Evolutionary conservation across 2,329 filamentous ascomycete species (phyloP).

Genomic region (Knufia petricola): DNA sequence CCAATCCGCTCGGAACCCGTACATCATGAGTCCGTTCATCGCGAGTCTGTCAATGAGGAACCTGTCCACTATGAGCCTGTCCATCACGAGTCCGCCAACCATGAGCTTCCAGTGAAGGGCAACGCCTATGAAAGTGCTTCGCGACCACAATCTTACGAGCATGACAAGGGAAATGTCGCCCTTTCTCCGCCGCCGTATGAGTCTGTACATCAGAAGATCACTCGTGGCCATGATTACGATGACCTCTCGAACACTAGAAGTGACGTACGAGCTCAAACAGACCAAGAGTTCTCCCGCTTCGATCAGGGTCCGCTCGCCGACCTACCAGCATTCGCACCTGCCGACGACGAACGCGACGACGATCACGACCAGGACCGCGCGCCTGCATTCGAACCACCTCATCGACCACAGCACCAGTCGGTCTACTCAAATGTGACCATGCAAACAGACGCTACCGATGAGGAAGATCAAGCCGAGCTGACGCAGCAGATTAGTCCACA

Average conservation of each 20-base stretch:
- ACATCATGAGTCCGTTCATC: conserved; percentile 26
- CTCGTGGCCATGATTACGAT: conserved; percentile 45
- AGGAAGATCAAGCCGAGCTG: conserved; percentile 21
- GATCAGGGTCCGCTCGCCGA: conserved; percentile 82
- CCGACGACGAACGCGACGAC: conserved; percentile 35
- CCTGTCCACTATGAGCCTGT: no score
- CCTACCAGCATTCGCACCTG: conserved; percentile 72
- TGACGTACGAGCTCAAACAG: conserved; percentile 35
- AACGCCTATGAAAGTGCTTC: neutral
- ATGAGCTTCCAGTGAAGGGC: neutral
- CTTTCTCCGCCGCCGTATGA: neutral
- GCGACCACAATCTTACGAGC: neutral
- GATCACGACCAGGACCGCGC: conserved; percentile 8
- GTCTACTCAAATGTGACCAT: conserved; percentile 11
- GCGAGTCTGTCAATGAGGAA: no score
- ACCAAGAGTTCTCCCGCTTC: conserved; percentile 54
- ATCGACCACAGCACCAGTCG: conserved; percentile 21
- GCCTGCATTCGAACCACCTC: conserved; percentile 11
- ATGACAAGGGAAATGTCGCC: neutral
- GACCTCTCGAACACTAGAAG: conserved; percentile 52
- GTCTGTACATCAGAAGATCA: conserved; percentile 27
- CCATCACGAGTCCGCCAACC: conserved; percentile 28
- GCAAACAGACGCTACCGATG: conserved; percentile 15
- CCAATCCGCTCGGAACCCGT: conserved; percentile 16
- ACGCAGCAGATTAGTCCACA: conserved; percentile 32